Evolutionary conservation across 805 yeast species (phyloP).

Genomic region (Jamesozyma piceae): DNA sequence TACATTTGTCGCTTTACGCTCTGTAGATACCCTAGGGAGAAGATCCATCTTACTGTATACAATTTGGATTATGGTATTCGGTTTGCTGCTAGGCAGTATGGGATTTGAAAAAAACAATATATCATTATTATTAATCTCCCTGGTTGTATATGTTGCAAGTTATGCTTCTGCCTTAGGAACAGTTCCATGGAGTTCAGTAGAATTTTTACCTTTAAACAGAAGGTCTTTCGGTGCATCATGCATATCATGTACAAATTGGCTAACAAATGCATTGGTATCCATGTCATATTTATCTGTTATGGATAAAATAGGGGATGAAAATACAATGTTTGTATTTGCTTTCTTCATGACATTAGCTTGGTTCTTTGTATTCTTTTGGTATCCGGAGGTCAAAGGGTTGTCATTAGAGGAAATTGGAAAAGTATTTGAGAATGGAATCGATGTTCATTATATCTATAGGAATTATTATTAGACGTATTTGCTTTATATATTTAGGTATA

Average conservation of each 20-base stretch:
- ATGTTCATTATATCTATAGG: conserved; percentile 29
- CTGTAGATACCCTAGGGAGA: conserved; percentile 44
- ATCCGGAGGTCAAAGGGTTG: conserved; percentile 39
- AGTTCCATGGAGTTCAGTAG: conserved; percentile 39
- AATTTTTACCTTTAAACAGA: conserved; percentile 35
- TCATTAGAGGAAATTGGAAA: conserved; percentile 36
- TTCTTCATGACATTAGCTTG: conserved; percentile 29
- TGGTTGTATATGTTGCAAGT: conserved; percentile 33
- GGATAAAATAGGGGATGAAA: conserved; percentile 23
- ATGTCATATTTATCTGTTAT: conserved; percentile 30
- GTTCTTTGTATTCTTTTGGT: conserved; percentile 33
- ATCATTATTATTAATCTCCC: conserved; percentile 23
- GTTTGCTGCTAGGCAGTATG: conserved; percentile 28
- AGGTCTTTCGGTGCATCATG: conserved; percentile 36
- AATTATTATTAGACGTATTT: conserved; percentile 20
- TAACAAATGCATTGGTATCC: conserved; percentile 32
- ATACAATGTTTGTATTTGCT: conserved; percentile 32
- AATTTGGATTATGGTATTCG: conserved; percentile 33
- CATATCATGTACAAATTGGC: conserved; percentile 37
- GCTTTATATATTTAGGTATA: not conserved
- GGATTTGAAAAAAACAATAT: conserved; percentile 21
- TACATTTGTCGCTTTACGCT: conserved; percentile 43
- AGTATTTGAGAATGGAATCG: conserved; percentile 35
- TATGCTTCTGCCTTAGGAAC: conserved; percentile 38
- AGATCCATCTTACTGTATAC: conserved; percentile 36